A percentile compares a stretch with the other conserved stretches of the same genome.
phyloP scores from a whole-genome alignment of 768 basidiomycete genomes.

The Psilocybe tampanensis region DNA sequence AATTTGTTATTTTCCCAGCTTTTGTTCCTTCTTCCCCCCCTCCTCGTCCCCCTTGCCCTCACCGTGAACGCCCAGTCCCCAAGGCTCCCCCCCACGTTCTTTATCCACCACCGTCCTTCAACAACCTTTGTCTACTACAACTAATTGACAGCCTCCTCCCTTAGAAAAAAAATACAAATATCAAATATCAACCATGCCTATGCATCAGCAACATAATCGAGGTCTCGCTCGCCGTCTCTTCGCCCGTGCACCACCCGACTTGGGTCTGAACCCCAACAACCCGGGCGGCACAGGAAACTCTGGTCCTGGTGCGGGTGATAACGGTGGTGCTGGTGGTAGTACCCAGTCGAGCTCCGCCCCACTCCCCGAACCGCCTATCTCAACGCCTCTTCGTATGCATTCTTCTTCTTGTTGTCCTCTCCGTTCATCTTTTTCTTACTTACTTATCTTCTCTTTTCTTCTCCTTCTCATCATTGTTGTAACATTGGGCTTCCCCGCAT shows the following conservation, averaged over 20 bases:
- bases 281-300: background rate
- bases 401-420: no score
- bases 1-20: conserved; percentile 17
- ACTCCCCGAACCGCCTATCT: background rate
- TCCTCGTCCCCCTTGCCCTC: conserved; percentile 11
- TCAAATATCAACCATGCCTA: conserved; percentile 14
- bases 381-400: background rate
- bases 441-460: background rate
- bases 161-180: background rate
- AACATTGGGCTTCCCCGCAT: background rate
- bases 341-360: background rate
- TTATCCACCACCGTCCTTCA: conserved; percentile 25
- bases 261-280: conserved; percentile 21
- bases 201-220: conserved; percentile 29
- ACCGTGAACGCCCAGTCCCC: conserved; percentile 4
- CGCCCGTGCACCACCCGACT: background rate
- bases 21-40: conserved; percentile 13
- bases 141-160: background rate
- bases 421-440: no score
- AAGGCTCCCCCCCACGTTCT: conserved; percentile 19
- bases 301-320: background rate
- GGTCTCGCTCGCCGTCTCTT: conserved; percentile 26
- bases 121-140: background rate
- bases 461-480: background rate
- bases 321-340: background rate